These are phyloP conservation scores for Phytophthora colocasiae DNA, from an alignment of 352 stramenopile genomes.

Conservation along the genomic window DNA sequence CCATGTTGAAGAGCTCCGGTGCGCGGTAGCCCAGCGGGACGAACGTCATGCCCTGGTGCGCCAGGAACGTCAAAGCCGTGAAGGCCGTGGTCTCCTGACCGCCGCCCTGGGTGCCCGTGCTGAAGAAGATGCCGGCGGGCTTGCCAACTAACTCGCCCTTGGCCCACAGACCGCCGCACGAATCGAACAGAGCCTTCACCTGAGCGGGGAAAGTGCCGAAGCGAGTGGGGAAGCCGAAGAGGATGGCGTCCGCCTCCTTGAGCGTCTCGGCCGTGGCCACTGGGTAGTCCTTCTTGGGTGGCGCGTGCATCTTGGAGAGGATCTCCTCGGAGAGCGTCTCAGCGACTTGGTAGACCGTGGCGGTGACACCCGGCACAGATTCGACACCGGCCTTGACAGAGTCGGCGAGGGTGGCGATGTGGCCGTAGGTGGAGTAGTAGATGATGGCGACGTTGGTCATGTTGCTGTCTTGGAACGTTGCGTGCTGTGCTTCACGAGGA, in stretches of 20 bases:
- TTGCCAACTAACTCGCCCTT: slow-evolving; percentile 17
- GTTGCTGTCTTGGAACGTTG: background rate
- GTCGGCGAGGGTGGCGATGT: slow-evolving; percentile 74
- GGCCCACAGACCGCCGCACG: slow-evolving; percentile 8
- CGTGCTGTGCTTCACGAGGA: background rate
- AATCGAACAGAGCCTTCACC: slow-evolving; percentile 18
- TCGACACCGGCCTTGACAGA: slow-evolving; percentile 72
- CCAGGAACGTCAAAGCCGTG: slow-evolving; percentile 18
- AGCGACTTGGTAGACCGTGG: slow-evolving; percentile 63
- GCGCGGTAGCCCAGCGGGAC: slow-evolving; percentile 21
- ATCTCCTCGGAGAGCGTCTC: slow-evolving; percentile 78
- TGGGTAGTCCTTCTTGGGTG: slow-evolving; percentile 62
- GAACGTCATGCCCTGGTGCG: slow-evolving; percentile 19
- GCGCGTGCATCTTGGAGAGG: slow-evolving; percentile 78
- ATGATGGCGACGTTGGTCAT: slow-evolving; percentile 26
- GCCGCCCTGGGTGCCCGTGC: slow-evolving; percentile 8
- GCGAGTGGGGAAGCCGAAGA: slow-evolving; percentile 19
- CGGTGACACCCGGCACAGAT: slow-evolving; percentile 47
- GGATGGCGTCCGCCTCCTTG: slow-evolving; percentile 34
- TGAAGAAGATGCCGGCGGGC: slow-evolving; percentile 16
- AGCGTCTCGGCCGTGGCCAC: slow-evolving; percentile 42
- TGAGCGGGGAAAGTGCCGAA: slow-evolving; percentile 9
- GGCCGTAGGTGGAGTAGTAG: slow-evolving; percentile 87
- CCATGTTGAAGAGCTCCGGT: slow-evolving; percentile 14
- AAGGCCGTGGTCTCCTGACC: slow-evolving; percentile 15